Evolutionary conservation across 805 yeast species (phyloP), one percentile per base, ranked within the genome.

Genomic region (Cephaloascus fragrans): DNA sequence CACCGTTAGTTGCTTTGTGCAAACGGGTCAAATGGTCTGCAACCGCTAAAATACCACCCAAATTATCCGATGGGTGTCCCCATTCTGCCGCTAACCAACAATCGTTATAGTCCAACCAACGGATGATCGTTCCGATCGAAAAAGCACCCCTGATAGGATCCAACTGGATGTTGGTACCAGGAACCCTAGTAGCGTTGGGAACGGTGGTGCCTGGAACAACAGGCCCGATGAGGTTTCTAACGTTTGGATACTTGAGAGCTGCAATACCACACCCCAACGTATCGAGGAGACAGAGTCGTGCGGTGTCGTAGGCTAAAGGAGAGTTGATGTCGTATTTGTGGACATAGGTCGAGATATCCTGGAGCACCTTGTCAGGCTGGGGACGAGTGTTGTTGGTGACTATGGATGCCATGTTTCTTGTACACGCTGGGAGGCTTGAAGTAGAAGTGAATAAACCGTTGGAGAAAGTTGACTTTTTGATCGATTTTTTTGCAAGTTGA

Each of bases 61-160:
- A 48, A 52, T 75, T 75, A 49, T 75, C 82, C 26, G 77, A 70
- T 18, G 81, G 82, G 53, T 75, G 82, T 3, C 82, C 82, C 81
- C 82, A 75, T 53, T 76, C 81, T n/a, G 79, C 80, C 37, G 81
- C 82, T 32, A 75, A 55, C 81, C 81, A 75, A 54, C 81, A 75
- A 51, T 75, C 81, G 44, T 75, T 75, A 59, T 66, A 75, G 47
- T 75, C 82, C 40, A 75, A 56, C 81, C 81, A 75, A 41, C 82
- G 64, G 47, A 75, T 72, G 41, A 69, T 53, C 17, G 79, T 69
- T 8, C 80, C 80, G 42, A 73, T 70, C 33, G 73, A 58, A 57
- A 75, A 75, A 16, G 80, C 79, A 34, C 75, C 81, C 41, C 73
- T 66, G 34, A 75, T 60, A 15, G 82, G 82, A 50, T 76, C 80